These are phyloP conservation scores for Metschnikowia orientalis DNA, from an alignment of 805 yeast species.

Conservation along the genomic window DNA sequence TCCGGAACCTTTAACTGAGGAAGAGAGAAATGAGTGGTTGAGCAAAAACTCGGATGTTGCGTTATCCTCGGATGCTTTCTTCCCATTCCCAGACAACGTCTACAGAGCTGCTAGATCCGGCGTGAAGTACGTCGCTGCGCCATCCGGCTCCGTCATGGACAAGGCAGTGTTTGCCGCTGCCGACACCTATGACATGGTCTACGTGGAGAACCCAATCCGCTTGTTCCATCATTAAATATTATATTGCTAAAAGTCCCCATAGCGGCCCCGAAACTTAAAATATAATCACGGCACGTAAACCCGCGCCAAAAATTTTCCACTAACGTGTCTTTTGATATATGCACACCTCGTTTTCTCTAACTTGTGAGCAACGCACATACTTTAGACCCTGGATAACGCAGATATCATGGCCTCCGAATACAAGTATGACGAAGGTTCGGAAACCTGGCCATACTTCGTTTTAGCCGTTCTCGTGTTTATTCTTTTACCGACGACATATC, in stretches of 20 bases:
- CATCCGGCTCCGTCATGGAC: conserved; percentile 97
- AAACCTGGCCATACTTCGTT: conserved; percentile 90
- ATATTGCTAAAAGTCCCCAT: not conserved
- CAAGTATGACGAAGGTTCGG: conserved; percentile 82
- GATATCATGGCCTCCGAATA: conserved; percentile 45
- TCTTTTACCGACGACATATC: conserved; percentile 59
- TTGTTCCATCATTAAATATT: conserved; percentile 83
- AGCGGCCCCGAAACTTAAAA: not conserved
- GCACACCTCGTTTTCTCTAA: conserved; percentile 4
- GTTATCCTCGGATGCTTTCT: conserved; percentile 95
- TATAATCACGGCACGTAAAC: conserved; percentile 1
- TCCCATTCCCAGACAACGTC: conserved; percentile 99
- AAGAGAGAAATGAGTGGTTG: conserved; percentile 87
- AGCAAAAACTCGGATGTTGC: conserved; percentile 79
- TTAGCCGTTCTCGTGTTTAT: conserved; percentile 66
- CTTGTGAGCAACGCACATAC: conserved; percentile 1
- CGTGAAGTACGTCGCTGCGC: conserved; percentile 93
- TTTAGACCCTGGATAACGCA: not conserved
- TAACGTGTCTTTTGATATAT: conserved; percentile 6
- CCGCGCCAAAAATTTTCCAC: conserved; percentile 4
- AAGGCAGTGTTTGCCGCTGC: conserved; percentile 95
- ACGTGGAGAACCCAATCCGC: conserved; percentile 95
- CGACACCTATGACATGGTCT: conserved; percentile 82
- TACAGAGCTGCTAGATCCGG: conserved; percentile 97
- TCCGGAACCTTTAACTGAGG: conserved; percentile 77